Base-by-base conservation (phyloP, 768 basidiomycete species). In the Naganishia kalamii region DNA sequence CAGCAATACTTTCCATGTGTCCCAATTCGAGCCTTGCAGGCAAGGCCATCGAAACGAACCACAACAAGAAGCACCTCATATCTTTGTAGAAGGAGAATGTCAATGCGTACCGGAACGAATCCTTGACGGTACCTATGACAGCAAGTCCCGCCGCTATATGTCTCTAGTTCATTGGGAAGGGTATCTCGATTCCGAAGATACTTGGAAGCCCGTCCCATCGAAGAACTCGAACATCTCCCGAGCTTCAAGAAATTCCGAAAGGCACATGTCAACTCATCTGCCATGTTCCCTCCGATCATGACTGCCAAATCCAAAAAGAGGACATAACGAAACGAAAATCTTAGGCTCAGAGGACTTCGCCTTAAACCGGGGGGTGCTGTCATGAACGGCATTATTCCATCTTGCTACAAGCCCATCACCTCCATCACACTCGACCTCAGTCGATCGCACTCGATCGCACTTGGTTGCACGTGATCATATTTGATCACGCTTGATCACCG, bases 21-120 rank as follows among this genome's bases (percentile, higher is more conserved):
- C 69, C n/a, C 57, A 69, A 4, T 65, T 72, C 15, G 30, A 44
- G 19, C 57, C 59, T 3, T 71, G 47, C 37, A 35, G 43, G 21
- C 44, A 67, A 61, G 49, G 43, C 40, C 17, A 65, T 59, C 40
- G 70, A 70, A n/a, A 30, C 8, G 35, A 64, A 47, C 47, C 47
- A 25, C 41, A 37, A 44, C 66, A 60, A 62, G 65, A 32, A 23
- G 67, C 65, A 11, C 63, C 67, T 11, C 70, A 68, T 1, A 27
- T 49, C 5, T 47, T 70, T 4, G 63, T 69, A 3, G 33, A 60
- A 43, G 59, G 59, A 5, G 32, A 60, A 13, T 21, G 40, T 37
- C 59, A 37, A 25, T 60, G 23, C 37, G 27, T 60, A 12, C 59
- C 59, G 19, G 59, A 60, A 43, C 59, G 59, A 3, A 60, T 60